Conservation (phyloP, 129 eudicot species). For the Saposhnikovia divaricata region DNA sequence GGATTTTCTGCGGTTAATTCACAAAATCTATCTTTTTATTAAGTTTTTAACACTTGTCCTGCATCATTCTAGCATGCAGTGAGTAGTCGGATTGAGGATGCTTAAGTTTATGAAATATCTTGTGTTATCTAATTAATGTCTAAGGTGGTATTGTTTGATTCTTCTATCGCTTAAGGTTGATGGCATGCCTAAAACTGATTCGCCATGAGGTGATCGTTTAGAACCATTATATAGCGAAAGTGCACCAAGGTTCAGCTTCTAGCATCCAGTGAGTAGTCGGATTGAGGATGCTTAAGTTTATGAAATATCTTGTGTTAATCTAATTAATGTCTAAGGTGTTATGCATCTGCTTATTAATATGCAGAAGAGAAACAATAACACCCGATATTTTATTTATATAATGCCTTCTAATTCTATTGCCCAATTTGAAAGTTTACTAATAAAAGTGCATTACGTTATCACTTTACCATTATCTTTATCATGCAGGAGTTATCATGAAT, state of each 20-base stretch:
- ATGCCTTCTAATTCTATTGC: neutral
- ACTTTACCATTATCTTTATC: constrained; percentile 8
- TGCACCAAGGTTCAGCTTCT: neutral
- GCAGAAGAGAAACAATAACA: neutral
- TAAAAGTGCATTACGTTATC: neutral
- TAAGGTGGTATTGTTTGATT: too few relatives aligned
- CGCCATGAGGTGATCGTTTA: neutral
- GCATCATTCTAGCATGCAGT: too few relatives aligned
- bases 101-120: too few relatives aligned
- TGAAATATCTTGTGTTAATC: neutral
- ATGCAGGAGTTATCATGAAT: constrained; percentile 92
- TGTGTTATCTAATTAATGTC: too few relatives aligned
- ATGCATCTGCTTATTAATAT: neutral
- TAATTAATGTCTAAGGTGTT: neutral
- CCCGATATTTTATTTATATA: neutral
- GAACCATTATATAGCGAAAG: neutral
- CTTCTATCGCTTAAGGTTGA: neutral
- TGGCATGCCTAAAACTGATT: neutral
- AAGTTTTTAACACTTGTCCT: too few relatives aligned
- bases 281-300: neutral
- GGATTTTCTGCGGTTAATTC: too few relatives aligned
- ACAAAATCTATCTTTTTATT: too few relatives aligned
- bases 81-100: too few relatives aligned
- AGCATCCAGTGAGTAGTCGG: neutral
- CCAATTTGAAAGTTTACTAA: neutral